phyloP scores from a whole-genome alignment of 352 stramenopile genomes.

The Elongisporangium anandrum region DNA sequence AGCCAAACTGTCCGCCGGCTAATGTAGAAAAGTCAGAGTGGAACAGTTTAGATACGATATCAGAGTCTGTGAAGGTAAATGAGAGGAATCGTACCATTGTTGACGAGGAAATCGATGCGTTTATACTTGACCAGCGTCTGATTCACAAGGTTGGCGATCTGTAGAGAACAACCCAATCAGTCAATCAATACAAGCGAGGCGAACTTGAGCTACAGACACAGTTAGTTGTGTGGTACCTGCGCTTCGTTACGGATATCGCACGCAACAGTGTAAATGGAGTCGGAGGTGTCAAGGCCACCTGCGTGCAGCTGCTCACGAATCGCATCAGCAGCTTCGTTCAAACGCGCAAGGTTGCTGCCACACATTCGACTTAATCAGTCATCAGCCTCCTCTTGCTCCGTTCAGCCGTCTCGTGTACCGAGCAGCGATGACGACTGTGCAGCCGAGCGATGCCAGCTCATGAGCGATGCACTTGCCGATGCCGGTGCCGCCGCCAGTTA shows the following conservation, averaged over 20 bases:
- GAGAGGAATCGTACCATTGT: too few relatives aligned
- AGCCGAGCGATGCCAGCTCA: slow-evolving; percentile 66
- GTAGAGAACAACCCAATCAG: neutral
- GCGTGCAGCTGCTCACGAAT: slow-evolving; percentile 37
- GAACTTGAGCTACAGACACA: neutral
- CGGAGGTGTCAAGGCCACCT: slow-evolving; percentile 12
- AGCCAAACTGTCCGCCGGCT: slow-evolving; percentile 89
- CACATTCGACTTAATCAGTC: slow-evolving; percentile 1
- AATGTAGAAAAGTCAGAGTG: neutral
- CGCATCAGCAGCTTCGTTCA: slow-evolving; percentile 43
- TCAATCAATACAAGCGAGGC: neutral
- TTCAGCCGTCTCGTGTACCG: slow-evolving; percentile 13
- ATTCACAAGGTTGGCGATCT: slow-evolving; percentile 54
- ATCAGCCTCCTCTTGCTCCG: too few relatives aligned
- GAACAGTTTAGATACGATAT: too few relatives aligned
- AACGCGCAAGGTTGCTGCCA: slow-evolving; percentile 44
- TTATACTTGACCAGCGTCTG: slow-evolving; percentile 62
- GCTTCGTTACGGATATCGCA: slow-evolving; percentile 67
- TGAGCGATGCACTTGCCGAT: slow-evolving; percentile 74
- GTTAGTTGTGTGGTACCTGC: slow-evolving; percentile 7
- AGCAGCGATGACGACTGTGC: slow-evolving; percentile 62
- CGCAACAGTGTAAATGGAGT: slow-evolving; percentile 31
- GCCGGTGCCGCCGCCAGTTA: slow-evolving; percentile 76
- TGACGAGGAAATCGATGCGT: slow-evolving; percentile 89
- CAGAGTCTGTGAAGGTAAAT: too few relatives aligned